Evolutionary conservation across 192 early-diverging fungal genomes (phyloP), one percentile per base, ranked within the genome.

Genomic region (Entomortierella beljakovae): DNA sequence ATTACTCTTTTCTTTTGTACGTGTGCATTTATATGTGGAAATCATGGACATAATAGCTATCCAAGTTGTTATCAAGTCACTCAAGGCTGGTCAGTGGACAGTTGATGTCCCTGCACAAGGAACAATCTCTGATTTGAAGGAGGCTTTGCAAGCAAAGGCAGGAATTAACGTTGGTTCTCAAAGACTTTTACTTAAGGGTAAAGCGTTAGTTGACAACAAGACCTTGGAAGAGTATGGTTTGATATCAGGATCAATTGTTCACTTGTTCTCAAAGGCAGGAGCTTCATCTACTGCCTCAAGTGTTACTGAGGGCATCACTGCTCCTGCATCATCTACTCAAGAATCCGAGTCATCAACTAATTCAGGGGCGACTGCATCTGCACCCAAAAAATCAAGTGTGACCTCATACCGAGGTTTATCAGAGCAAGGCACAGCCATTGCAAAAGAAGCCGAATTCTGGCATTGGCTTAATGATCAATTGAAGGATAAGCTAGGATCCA

Each of bases 151-250:
- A 34, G 38, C 31, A 0, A 67, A 83, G 57, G 54, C 80, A 25
- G 68, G 66, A 18, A 76, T 84, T 52, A 54, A 66, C 9, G 59
- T 60, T 9, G 51, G 32, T 6, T 58, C 82, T 18, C 89, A 90
- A 61, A 84, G 89, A 29, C 66, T 90, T 26, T 81, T 90, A 52
- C 68, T 90, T 29, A 88, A 86, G 51, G 89, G 89, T 25, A 90
- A 90, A 59, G 82, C 84, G 3, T 71, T 90, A 42, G 34, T 77
- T 6, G 89, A 90, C 65, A 82, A 61, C 49, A 88, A 87, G 55
- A 61, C 67, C n/a, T 57, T 90, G 54, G 59, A 46, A 4, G 88
- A 90, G 26, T 87, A 88, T 55, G 70, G 67, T 9, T 50, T 90
- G 23, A 63, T 54, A 6, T 42, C 83, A 18, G 87, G 72, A 34